A percentile compares a stretch with the other conserved stretches of the same genome.
Conservation (phyloP, 2,329 filamentous ascomycete species). For the Pseudovirgaria hyperparasitica region DNA sequence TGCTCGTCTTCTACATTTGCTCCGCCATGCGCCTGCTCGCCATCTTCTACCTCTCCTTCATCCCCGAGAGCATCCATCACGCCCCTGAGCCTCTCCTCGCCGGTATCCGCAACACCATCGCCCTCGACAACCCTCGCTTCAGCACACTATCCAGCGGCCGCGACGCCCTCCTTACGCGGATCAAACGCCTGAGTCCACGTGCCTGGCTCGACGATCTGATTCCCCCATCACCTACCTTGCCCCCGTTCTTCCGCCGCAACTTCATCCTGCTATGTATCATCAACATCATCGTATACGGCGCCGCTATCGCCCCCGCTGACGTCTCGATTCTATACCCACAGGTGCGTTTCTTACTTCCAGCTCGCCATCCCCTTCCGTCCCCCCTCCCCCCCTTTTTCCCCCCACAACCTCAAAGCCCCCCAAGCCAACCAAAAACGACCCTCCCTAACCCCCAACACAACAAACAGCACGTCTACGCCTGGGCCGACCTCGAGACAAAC, state of each 20-base stretch:
- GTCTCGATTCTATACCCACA: constrained; percentile 7
- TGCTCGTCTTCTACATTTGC: constrained; percentile 8
- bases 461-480: constrained; percentile 7
- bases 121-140: constrained; percentile 1
- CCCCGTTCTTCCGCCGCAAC: constrained; percentile 4
- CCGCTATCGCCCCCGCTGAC: constrained; percentile 4
- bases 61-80: constrained; percentile 5
- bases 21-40: constrained; percentile 5
- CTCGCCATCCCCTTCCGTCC: background rate
- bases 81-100: background rate
- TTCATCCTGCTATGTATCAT: constrained; percentile 5
- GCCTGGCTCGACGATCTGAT: constrained; percentile 5
- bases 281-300: constrained; percentile 6
- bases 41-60: constrained; percentile 6
- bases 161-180: background rate
- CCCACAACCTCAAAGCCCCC: background rate
- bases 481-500: constrained; percentile 7
- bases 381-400: no score
- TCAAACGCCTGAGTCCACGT: constrained; percentile 3
- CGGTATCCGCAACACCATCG: background rate
- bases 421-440: no score
- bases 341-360: no score
- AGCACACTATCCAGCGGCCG: constrained; percentile 1
- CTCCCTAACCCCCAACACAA: no score
- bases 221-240: background rate